Base-by-base conservation (phyloP, 2,329 filamentous ascomycete genomes). In the Zymoseptoria passerinii region DNA sequence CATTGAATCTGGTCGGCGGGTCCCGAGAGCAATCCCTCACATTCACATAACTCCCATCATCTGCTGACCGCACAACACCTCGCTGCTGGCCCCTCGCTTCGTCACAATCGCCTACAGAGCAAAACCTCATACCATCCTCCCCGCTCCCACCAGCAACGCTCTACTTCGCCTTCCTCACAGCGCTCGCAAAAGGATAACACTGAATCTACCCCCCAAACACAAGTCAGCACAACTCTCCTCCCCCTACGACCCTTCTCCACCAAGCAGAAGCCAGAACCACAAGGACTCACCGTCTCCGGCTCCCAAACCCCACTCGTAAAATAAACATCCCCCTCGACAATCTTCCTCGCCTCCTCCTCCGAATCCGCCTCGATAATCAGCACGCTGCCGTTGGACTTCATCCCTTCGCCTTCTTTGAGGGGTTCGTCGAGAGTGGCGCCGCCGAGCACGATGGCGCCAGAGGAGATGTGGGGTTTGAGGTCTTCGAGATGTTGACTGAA, bases 241-340 rank as follows among this genome's bases (percentile, higher is more conserved):
- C n/a, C n/a, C n/a, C n/a, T n/a, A n/a, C n/a, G n/a, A n/a, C n/a
- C n/a, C n/a, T n/a, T n/a, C n/a, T n/a, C n/a, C n/a, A n/a, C n/a
- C n/a, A n/a, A n/a, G n/a, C n/a, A n/a, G n/a, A n/a, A n/a, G n/a
- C n/a, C n/a, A n/a, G n/a, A n/a, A n/a, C n/a, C n/a, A n/a, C n/a
- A n/a, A n/a, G n/a, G n/a, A n/a, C 54, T 18, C 27, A 77, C 72
- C 70, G 78, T 78, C 8, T 72, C 70, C 68, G 70, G 64, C 77
- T 96, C 89, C 91, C 91, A 96, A 8, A 95, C 90, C 0, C 85
- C 89, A 50, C 74, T 79, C 60, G 75, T 80, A 8, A 80, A 78
- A 74, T 95, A 96, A 8, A 91, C 77, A 75, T 96, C 91, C 53
- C 82, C 79, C 72, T 81, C 82, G 52, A 96, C 71, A 54, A 81